These are phyloP conservation scores for Curvularia verruculosa DNA, from an alignment of 2,329 filamentous ascomycete genomes.

Conservation along the genomic window DNA sequence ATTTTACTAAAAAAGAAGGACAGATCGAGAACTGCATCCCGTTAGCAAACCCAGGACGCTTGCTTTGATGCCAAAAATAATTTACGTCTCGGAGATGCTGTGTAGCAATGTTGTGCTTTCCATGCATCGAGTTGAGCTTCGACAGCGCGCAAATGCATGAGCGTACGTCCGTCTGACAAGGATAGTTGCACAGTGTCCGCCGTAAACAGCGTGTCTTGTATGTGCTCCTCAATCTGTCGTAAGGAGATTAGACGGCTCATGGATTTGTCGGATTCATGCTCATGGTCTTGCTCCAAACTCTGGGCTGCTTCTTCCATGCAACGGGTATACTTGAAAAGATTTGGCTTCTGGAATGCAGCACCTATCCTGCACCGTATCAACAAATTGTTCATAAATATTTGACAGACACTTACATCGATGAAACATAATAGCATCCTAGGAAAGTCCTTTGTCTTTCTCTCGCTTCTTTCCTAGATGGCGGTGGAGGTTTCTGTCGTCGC, in stretches of 20 bases:
- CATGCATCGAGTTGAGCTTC: slow-evolving; percentile 37
- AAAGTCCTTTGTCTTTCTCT: slow-evolving; percentile 40
- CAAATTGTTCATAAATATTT: background rate
- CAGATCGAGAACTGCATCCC: slow-evolving; percentile 32
- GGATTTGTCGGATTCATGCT: slow-evolving; percentile 36
- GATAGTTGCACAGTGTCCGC: slow-evolving; percentile 27
- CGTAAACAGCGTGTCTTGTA: slow-evolving; percentile 38
- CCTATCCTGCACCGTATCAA: slow-evolving; percentile 30
- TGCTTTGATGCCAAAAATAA: background rate
- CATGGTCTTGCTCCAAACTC: slow-evolving; percentile 23
- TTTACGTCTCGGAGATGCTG: slow-evolving; percentile 31
- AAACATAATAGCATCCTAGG: slow-evolving; percentile 44
- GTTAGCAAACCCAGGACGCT: background rate
- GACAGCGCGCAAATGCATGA: slow-evolving; percentile 39
- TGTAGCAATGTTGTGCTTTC: slow-evolving; percentile 22
- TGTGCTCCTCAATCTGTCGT: slow-evolving; percentile 43
- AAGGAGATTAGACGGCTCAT: slow-evolving; percentile 34
- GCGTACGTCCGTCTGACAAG: slow-evolving; percentile 36
- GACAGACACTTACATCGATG: slow-evolving; percentile 32
- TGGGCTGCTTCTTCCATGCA: slow-evolving; percentile 39
- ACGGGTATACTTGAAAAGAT: slow-evolving; percentile 37
- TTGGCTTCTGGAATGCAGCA: slow-evolving; percentile 39
- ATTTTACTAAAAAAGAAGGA: slow-evolving; percentile 38
- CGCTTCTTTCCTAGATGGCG: slow-evolving; percentile 22
- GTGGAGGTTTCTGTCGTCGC: slow-evolving; percentile 19